Percentiles rank a stretch among this genome's conserved stretches.
phyloP scores from a whole-genome alignment of 2,329 filamentous ascomycete species.

The Fusarium falciforme region DNA sequence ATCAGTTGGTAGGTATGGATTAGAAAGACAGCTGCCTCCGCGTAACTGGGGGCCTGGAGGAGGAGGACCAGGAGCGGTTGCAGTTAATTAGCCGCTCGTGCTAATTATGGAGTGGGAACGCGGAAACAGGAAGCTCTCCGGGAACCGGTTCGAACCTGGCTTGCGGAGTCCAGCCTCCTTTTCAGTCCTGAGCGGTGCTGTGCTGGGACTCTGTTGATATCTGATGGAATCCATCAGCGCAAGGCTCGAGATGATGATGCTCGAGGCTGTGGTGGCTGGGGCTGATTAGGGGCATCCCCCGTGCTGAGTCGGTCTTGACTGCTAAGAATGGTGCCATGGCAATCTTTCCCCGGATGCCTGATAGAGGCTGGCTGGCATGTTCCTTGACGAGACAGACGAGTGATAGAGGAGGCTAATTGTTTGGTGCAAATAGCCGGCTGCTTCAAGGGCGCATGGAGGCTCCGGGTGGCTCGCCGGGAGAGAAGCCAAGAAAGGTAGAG shows the following conservation, averaged over 20 bases:
- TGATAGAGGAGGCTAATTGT: neutral
- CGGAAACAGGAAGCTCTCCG: slow-evolving; percentile 33
- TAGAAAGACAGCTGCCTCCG: slow-evolving; percentile 18
- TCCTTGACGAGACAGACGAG: neutral
- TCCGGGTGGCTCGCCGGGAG: neutral
- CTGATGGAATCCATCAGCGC: neutral
- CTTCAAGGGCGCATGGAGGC: slow-evolving; percentile 2
- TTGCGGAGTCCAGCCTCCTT: slow-evolving; percentile 41
- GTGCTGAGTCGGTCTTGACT: slow-evolving; percentile 2
- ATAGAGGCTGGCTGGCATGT: slow-evolving; percentile 15
- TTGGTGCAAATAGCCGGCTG: neutral
- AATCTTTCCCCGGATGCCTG: slow-evolving; percentile 12
- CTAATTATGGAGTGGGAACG: slow-evolving; percentile 40
- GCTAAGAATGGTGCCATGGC: slow-evolving; percentile 3
- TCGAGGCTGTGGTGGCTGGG: slow-evolving; percentile 23
- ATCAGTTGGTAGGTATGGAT: neutral
- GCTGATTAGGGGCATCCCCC: slow-evolving; percentile 15
- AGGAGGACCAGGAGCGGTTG: slow-evolving; percentile 23
- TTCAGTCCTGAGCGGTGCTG: neutral
- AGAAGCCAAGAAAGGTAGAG: slow-evolving; percentile 32
- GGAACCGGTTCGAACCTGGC: slow-evolving; percentile 33
- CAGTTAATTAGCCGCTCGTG: slow-evolving; percentile 28
- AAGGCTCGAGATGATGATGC: neutral
- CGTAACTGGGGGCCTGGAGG: slow-evolving; percentile 25
- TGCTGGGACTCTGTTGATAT: neutral